Base-by-base conservation (phyloP, 1,284 basidiomycete genomes). In the Vanrija sp. region DNA sequence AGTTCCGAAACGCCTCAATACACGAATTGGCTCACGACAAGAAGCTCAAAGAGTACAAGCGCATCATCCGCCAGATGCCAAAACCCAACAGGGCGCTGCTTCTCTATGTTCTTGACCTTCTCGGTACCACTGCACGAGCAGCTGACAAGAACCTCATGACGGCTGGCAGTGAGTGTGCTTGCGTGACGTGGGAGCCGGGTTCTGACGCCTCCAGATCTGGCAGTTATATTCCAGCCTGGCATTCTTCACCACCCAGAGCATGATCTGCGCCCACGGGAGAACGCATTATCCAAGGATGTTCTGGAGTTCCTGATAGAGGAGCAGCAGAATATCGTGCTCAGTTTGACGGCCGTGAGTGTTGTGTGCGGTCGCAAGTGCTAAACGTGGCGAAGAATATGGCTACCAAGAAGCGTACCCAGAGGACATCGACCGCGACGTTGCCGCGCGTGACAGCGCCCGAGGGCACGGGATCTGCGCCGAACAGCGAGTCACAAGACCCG, bases 61-160 rank as follows among this genome's bases (percentile, higher is more conserved):
- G 81, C 31, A 80, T 98, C 51, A 95, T 98, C 62, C 83, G 85
- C 27, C 80, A 83, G 45, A 84, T 96, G 81, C 90, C 93, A 1
- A 84, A 84, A 16, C 83, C 88, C 31, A 95, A 96, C 64, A 92
- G 95, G 71, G 96, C 94, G 71, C 84, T 98, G 20, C 81, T 98
- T 24, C 85, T 98, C 51, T 98, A 98, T 73, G 90, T 98, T 31
- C 83, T 98, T 57, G 95, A 98, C 73, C 82, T 98, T 20, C 80
- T 98, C 45, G 92, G 91, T 45, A 92, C 98, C 8, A 97, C 98
- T 76, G 87, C 91, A 2, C 84, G 87, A 54, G 92, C 91, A 71
- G 84, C 85, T 23, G 88, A 93, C 63, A 88, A 87, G 78, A 98
- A 98, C 71, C 79, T 94, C 44, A 98, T 98, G 95, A 94, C 88